Base-by-base conservation (phyloP, 2,329 filamentous ascomycete genomes). In the Boeremia exigua region DNA sequence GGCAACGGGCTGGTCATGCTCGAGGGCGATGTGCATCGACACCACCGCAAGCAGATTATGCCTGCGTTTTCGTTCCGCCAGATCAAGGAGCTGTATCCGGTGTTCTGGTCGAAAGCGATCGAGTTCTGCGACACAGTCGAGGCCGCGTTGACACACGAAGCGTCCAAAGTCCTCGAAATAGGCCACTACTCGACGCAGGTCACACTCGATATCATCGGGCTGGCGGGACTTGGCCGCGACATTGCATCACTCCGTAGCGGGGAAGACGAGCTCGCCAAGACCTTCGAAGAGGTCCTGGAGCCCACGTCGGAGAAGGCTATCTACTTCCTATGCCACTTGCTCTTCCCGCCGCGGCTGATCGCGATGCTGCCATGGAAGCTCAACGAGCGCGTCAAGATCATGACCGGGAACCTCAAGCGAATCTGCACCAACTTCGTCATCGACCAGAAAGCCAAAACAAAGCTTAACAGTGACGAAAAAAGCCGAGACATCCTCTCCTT, bases 41-140 rank as follows among this genome's bases (percentile, higher is more conserved):
- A 78, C 46, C 79, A 84, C 56, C 84, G 93, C 42, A 92, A 90
- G 72, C 87, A 88, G 54, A 83, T 96, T 15, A 86, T 88, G 78
- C 92, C 92, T 0, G 90, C 91, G 2, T 96, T 96, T 73, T 83
- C 87, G n/a, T 96, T 91, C 69, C 85, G 92, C 19, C 90, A 96
- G 67, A 81, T 96, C 72, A 96, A 95, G 71, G 84, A 94, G 56
- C 78, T 96, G 12, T 95, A 96, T 66, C 88, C 91, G 0, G 78
- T 89, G 6, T 96, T 97, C 75, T 96, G 92, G 92, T 67, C 77
- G 17, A 96, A 96, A 76, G 84, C 88, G 0, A 75, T 83, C 7
- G 88, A 94, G 70, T 84, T 88, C 65, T 86, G 87, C 6, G 75
- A 83, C 17, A 82, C 83, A 45, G 87, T 96, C 73, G 82, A 80